These are phyloP conservation scores for Pythium diclinum DNA, from an alignment of 352 stramenopile genomes.

Conservation along the genomic window DNA sequence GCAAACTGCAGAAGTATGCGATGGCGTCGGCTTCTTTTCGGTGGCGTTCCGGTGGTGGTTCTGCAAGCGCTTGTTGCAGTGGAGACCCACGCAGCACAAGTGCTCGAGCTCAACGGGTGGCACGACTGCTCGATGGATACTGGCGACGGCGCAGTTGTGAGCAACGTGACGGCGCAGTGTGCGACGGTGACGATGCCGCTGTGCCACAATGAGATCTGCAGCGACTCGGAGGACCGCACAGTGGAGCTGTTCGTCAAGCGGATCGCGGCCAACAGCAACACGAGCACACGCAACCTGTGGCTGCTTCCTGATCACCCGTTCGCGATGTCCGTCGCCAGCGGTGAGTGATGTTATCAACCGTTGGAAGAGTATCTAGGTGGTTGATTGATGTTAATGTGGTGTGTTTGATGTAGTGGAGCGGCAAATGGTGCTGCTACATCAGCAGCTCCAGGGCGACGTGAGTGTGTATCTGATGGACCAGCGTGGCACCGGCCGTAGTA, in stretches of 20 bases:
- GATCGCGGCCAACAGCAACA: conserved; percentile 11
- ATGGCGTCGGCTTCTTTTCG: not conserved
- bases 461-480: conserved; percentile 33
- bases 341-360: conserved; percentile 1
- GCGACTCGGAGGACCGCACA: conserved; percentile 15
- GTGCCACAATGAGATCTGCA: conserved; percentile 25
- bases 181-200: conserved; percentile 25
- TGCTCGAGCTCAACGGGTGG: conserved; percentile 18
- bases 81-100: not conserved
- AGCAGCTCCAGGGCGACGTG: conserved; percentile 23
- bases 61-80: not conserved
- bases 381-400: not conserved
- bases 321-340: conserved; percentile 12
- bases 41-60: not conserved
- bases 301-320: conserved; percentile 23
- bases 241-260: conserved; percentile 30
- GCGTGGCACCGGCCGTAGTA: conserved; percentile 27
- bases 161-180: conserved; percentile 17
- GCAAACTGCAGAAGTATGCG: not conserved
- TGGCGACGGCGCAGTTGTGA: not conserved
- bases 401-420: conserved; percentile 8
- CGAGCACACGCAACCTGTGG: conserved; percentile 21
- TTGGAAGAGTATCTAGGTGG: not conserved
- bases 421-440: conserved; percentile 24
- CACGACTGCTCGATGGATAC: conserved; percentile 13